Base-by-base conservation (phyloP, 2,329 filamentous ascomycete genomes). In the Mycogone perniciosa region DNA sequence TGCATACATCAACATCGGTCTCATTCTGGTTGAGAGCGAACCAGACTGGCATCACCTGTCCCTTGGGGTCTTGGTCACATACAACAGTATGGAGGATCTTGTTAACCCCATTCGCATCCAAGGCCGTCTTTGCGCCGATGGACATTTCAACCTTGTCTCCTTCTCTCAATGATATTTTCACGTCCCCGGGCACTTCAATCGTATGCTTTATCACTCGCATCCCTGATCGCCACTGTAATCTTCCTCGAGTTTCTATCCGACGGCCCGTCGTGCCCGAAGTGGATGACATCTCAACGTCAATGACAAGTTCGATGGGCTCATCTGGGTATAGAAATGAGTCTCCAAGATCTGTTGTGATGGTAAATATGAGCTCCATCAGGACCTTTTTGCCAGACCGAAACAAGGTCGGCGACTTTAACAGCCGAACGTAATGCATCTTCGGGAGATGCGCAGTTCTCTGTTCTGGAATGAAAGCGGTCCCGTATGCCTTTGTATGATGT, bases 311-410 rank as follows among this genome's bases (percentile, higher is more conserved):
- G n/a, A 81, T 52, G 4, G 76, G 70, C 13, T 62, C 60, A 10
- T 68, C 64, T 1, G 75, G 73, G n/a, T 57, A 65, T 8, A 82
- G 70, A 45, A 79, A 79, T 0, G 76, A 69, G 58, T 82, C 79
- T 31, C 79, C 76, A 1, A 82, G 69, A 53, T 82, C 79, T 9
- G 78, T 82, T 8, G 76, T 80, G 56, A 82, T 73, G 53, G 77
- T 75, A 54, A 82, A 65, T 1, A 79, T 67, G 4, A 82, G 59
- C 44, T 71, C 69, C 6, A 77, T 59, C 10, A 57, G 13, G 57
- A 66, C 56, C 52, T 56, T 56, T 42, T 56, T 52, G 52, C 59
- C 47, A 9, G 57, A 35, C 50, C 46, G 58, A 1, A 62, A 60
- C 41, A 76, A 60, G 56, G 67, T 68, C 2, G 74, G 75, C 2